These are phyloP conservation scores for Clonostachys chloroleuca DNA, from an alignment of 2,329 filamentous ascomycete genomes.

Conservation along the genomic window DNA sequence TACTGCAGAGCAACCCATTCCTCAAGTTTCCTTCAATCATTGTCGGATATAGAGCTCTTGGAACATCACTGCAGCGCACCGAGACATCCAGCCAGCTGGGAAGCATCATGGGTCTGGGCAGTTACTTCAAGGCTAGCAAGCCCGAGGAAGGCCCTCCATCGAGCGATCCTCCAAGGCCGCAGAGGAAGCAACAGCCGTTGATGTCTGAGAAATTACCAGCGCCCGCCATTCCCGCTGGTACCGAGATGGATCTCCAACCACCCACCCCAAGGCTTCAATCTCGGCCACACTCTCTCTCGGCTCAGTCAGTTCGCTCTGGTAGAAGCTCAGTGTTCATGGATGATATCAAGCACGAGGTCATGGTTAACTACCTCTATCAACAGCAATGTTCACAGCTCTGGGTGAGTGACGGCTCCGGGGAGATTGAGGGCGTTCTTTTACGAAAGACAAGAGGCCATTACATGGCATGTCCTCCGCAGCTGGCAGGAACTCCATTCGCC, in stretches of 20 bases:
- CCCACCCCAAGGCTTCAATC: conserved; percentile 43
- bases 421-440: conserved; percentile 68
- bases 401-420: conserved; percentile 65
- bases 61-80: neutral
- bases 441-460: conserved; percentile 65
- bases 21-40: too few relatives aligned
- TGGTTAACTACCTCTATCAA: conserved; percentile 80
- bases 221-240: conserved; percentile 15
- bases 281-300: conserved; percentile 49
- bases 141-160: neutral
- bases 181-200: conserved; percentile 13
- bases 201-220: conserved; percentile 30
- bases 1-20: too few relatives aligned
- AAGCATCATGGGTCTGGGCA: conserved; percentile 46
- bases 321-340: conserved; percentile 56
- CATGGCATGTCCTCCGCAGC: conserved; percentile 65
- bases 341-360: conserved; percentile 76
- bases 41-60: neutral
- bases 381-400: conserved; percentile 72
- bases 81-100: neutral
- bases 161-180: neutral
- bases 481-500: conserved; percentile 60
- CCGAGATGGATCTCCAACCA: conserved; percentile 43
- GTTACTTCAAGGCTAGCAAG: conserved; percentile 50
- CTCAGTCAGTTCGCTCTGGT: conserved; percentile 30